Evolutionary conservation across 257 asterid genomes (phyloP).

Genomic region (Solanum microdontum): DNA sequence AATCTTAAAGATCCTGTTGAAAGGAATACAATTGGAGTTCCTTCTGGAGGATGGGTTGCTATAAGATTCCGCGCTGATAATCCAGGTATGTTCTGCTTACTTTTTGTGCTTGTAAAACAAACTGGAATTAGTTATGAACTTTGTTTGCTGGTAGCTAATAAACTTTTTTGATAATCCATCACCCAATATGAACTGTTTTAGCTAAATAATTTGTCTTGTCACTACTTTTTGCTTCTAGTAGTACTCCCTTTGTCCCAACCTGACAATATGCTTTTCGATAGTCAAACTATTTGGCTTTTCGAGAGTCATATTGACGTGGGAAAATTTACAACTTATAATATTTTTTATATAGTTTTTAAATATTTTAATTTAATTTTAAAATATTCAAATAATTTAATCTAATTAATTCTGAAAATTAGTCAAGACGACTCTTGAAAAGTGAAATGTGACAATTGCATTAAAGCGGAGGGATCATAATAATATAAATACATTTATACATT

Average conservation of each 20-base stretch:
- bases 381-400: neutral
- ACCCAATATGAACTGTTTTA: neutral
- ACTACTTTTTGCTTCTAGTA: neutral
- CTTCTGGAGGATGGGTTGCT: constrained; percentile 96
- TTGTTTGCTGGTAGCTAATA: neutral
- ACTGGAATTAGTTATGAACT: neutral
- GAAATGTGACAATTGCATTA: neutral
- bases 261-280: neutral
- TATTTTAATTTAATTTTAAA: neutral
- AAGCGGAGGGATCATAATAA: neutral
- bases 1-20: constrained; percentile 88
- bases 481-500: neutral
- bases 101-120: neutral
- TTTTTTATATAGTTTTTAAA: neutral
- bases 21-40: constrained; percentile 86
- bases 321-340: neutral
- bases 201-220: neutral
- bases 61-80: constrained; percentile 79
- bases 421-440: neutral
- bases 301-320: too few relatives aligned
- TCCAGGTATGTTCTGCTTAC: constrained; percentile 41
- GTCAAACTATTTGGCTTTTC: neutral
- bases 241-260: neutral
- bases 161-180: neutral
- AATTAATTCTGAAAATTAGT: neutral